A percentile compares a stretch with the other conserved stretches of the same genome.
Evolutionary conservation across 139 green algal genomes (phyloP).

Genomic region (Penium margaritaceum): DNA sequence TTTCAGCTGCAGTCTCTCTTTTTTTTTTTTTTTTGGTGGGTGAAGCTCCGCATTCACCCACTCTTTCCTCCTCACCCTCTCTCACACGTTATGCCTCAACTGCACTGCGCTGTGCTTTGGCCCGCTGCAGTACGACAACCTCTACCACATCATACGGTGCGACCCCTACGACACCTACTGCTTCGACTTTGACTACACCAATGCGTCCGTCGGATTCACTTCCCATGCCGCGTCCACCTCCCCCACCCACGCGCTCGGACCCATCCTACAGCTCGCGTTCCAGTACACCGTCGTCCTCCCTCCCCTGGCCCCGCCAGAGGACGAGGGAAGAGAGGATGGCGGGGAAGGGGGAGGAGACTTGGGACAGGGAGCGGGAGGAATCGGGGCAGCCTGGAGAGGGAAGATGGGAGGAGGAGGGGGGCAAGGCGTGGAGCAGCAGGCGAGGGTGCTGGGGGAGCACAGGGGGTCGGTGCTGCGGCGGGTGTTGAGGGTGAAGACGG

Average conservation of each 20-base stretch:
- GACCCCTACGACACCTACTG: conserved; percentile 61
- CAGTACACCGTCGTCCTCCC: conserved; percentile 60
- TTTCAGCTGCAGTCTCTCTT: too few relatives aligned
- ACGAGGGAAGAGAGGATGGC: conserved; percentile 14
- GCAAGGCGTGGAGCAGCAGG: not conserved
- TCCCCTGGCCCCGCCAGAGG: not conserved
- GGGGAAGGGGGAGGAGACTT: not conserved
- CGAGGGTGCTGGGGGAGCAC: not conserved
- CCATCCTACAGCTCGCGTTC: conserved; percentile 68
- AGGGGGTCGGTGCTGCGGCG: conserved; percentile 22
- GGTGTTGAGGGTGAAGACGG: conserved; percentile 31
- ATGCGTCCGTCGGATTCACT: too few relatives aligned
- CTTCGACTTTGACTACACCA: conserved; percentile 69
- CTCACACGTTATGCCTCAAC: too few relatives aligned
- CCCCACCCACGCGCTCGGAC: not conserved
- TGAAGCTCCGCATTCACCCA: too few relatives aligned
- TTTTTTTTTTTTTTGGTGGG: too few relatives aligned
- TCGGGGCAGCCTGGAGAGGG: not conserved
- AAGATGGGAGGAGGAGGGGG: not conserved
- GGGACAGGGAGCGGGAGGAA: not conserved
- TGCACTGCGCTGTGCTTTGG: too few relatives aligned
- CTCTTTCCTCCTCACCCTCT: too few relatives aligned
- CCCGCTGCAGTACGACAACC: conserved; percentile 61
- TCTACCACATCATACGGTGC: conserved; percentile 68
- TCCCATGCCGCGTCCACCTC: conserved; percentile 42